phyloP scores from a whole-genome alignment of 2,329 filamentous ascomycete genomes.

The Penicillium verrucosum region DNA sequence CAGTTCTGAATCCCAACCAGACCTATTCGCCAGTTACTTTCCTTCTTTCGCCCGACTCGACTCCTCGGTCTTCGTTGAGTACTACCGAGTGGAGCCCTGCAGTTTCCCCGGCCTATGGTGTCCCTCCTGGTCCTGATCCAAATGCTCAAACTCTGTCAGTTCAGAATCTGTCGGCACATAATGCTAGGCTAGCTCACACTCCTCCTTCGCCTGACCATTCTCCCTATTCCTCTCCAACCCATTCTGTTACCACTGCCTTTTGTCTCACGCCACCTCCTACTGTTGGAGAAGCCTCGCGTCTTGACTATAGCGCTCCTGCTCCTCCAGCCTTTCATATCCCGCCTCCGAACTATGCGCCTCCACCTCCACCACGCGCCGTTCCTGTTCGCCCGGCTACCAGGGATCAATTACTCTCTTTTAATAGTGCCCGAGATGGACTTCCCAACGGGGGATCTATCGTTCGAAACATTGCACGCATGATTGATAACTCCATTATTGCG shows the following conservation, averaged over 20 bases:
- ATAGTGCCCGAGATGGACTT: conserved; percentile 10
- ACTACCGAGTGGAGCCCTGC: background rate
- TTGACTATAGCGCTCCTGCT: background rate
- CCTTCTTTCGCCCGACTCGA: background rate
- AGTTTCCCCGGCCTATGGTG: background rate
- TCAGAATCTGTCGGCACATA: background rate
- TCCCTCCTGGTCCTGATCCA: background rate
- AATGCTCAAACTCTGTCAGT: background rate
- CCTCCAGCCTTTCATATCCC: background rate
- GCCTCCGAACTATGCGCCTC: background rate
- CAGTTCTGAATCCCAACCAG: background rate
- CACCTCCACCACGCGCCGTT: background rate
- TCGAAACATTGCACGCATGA: conserved; percentile 26
- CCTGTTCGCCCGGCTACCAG: background rate
- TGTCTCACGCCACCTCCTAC: conserved; percentile 1
- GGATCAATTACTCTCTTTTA: conserved; percentile 6
- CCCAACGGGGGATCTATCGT: conserved; percentile 18
- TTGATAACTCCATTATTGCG: conserved; percentile 24
- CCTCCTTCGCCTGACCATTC: background rate
- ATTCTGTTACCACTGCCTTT: background rate
- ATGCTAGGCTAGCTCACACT: background rate
- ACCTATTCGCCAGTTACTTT: background rate
- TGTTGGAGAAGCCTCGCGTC: background rate
- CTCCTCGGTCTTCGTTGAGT: background rate
- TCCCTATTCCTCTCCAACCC: background rate